phyloP scores from a whole-genome alignment of 371 early-diverging fungal genomes.

The Mortierella sp. region DNA sequence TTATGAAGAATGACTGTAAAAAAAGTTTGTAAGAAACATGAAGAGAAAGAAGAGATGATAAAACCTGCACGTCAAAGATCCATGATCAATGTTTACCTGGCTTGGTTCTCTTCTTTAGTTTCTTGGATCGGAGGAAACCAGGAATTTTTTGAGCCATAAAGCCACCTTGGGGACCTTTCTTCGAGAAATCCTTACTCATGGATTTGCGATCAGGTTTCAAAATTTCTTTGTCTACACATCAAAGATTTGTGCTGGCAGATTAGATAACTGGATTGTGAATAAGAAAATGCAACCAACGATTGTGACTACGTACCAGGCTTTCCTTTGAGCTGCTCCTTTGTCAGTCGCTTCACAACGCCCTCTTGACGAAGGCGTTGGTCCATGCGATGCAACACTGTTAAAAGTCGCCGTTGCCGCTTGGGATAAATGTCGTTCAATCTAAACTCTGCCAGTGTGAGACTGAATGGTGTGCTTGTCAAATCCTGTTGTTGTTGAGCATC shows the following conservation, averaged over 20 bases:
- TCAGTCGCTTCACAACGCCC: conserved; percentile 52
- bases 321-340: conserved; percentile 57
- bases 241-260: neutral
- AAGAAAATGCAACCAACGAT: neutral
- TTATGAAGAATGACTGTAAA: conserved; percentile 52
- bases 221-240: conserved; percentile 43
- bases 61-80: neutral
- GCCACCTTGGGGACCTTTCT: conserved; percentile 44
- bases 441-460: conserved; percentile 58
- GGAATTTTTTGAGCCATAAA: conserved; percentile 56
- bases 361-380: conserved; percentile 54
- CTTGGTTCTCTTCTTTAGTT: conserved; percentile 49
- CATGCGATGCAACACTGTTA: conserved; percentile 56
- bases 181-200: conserved; percentile 39
- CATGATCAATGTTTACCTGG: conserved; percentile 29
- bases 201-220: conserved; percentile 55
- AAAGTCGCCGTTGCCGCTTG: conserved; percentile 47
- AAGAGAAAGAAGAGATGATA: neutral
- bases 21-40: neutral
- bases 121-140: conserved; percentile 48
- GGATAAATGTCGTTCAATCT: conserved; percentile 55
- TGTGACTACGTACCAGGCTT: conserved; percentile 49
- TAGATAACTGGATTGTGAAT: neutral
- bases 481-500: conserved; percentile 39
- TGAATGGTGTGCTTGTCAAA: conserved; percentile 51